Evolutionary conservation across 768 basidiomycete species (phyloP), one percentile per base, ranked within the genome.

Genomic region (Suillus brevipes): DNA sequence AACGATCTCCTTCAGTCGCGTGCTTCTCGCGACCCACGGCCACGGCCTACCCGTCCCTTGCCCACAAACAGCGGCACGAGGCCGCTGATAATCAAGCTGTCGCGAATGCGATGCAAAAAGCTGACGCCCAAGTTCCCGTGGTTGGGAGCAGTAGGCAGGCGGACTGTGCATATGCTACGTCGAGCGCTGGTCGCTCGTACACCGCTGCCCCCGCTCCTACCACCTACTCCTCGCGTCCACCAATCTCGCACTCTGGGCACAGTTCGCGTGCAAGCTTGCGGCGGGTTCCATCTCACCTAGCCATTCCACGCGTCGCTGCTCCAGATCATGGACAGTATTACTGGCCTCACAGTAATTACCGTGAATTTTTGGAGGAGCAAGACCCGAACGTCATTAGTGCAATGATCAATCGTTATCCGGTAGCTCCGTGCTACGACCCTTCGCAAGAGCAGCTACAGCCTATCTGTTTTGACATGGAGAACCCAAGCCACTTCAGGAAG

Each of bases 381-480:
- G 59, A 66, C 34, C 59, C 40, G 14, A 52, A 47, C n/a, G 12
- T 12, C 9, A 47, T 57, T 36, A 28, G 66, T 23, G 18, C 14
- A 5, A 50, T 45, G 66, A 66, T 66, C 50, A 52, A 6, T 4
- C 14, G 10, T 16, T 55, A 57, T 42, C 56, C 65, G 23, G 6
- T 56, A 2, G 66, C 67, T 10, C 65, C 65, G 6, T 57, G 37
- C 7, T 18, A 34, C n/a, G 12, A 36, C 18, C 45, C 60, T 34
- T 42, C 28, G 10, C 65, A 61, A 23, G 56, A 42, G 12, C 34
- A 60, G 50, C 36, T 65, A 16, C 55, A 38, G 16, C 67, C 67
- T 2, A 56, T 67, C n/a, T 49, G 38, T 10, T 67, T 62, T 43
- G 58, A 67, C 55, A 61, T 65, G 65, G 50, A 59, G 23, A 43